Percentiles rank a stretch among this genome's conserved stretches.
Evolutionary conservation across 1,284 basidiomycete species (phyloP).

Genomic region (Waitea zeae): DNA sequence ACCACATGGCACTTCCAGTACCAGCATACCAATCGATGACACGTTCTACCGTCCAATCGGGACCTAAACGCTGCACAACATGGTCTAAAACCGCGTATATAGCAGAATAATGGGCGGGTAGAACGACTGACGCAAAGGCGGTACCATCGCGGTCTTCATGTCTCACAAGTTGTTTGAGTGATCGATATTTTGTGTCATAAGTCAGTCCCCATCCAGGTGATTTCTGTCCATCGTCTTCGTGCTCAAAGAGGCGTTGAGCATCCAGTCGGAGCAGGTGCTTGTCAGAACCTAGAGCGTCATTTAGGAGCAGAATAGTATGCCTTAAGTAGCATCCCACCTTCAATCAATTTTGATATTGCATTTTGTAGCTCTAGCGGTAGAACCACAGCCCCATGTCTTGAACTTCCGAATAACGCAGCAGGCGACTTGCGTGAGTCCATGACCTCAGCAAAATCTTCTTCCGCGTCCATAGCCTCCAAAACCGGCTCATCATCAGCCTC

Average conservation of each 20-base stretch:
- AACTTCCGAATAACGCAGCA: conserved; percentile 64
- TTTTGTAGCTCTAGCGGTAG: conserved; percentile 52
- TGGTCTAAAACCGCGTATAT: conserved; percentile 51
- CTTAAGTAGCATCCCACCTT: too few species aligned
- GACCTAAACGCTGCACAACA: conserved; percentile 39
- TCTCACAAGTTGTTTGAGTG: conserved; percentile 31
- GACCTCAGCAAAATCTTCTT: too few species aligned
- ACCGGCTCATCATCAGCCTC: too few species aligned
- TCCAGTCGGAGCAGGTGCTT: conserved; percentile 48
- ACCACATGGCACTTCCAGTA: conserved; percentile 64
- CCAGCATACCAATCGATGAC: conserved; percentile 66
- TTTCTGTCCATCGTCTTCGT: conserved; percentile 15
- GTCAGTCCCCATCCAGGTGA: conserved; percentile 27
- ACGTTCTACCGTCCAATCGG: conserved; percentile 34
- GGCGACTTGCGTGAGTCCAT: conserved; percentile 67
- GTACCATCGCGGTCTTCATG: conserved; percentile 51
- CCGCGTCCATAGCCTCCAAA: too few species aligned
- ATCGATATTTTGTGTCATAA: conserved; percentile 42
- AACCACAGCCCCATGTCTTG: conserved; percentile 47
- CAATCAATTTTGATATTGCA: conserved; percentile 38
- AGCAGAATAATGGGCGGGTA: conserved; percentile 64
- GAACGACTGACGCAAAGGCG: conserved; percentile 55
- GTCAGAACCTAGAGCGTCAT: conserved; percentile 31
- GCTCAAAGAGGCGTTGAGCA: conserved; percentile 48
- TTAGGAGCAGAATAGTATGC: too few species aligned